Evolutionary conservation across 1,284 basidiomycete species (phyloP).

Genomic region (Apiotrichum mycotoxinovorans): DNA sequence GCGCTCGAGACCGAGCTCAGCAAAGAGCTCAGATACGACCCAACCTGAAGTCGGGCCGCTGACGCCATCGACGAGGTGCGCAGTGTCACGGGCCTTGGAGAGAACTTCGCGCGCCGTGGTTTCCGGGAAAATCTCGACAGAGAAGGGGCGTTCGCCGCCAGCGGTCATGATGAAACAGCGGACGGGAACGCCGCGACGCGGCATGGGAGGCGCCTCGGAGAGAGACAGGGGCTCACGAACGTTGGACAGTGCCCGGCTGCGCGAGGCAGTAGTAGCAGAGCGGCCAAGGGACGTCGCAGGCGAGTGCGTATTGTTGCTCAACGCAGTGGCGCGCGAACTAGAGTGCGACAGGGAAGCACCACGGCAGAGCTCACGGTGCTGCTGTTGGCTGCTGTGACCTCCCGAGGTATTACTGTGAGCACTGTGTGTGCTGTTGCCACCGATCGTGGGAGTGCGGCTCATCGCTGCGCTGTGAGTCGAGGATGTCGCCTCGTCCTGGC

Average conservation of each 20-base stretch:
- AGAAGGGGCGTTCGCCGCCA: constrained; percentile 9
- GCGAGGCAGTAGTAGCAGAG: constrained; percentile 8
- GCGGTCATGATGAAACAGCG: constrained; percentile 11
- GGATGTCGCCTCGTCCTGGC: background rate
- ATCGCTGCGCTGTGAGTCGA: background rate
- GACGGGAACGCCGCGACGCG: constrained; percentile 3
- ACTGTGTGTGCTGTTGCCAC: background rate
- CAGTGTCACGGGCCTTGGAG: constrained; percentile 15
- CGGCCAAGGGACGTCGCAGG: constrained; percentile 1
- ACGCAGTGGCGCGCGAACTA: constrained; percentile 1
- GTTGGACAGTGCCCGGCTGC: background rate
- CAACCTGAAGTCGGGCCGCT: constrained; percentile 28
- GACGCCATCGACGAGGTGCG: constrained; percentile 23
- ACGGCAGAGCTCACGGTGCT: background rate
- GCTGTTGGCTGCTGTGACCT: background rate
- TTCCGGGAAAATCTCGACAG: constrained; percentile 33
- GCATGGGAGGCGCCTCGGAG: constrained; percentile 7
- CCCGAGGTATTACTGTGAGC: background rate
- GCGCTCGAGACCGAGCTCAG: constrained; percentile 58
- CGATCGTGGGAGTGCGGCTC: constrained; percentile 2
- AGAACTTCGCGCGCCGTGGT: constrained; percentile 43
- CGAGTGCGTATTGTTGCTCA: background rate
- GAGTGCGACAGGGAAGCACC: background rate
- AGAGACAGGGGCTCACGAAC: background rate
- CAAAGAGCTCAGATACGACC: constrained; percentile 45